Evolutionary conservation across 345 rosid species (phyloP), one percentile per base, ranked within the genome.

Genomic region (Arabidopsis suecica): DNA sequence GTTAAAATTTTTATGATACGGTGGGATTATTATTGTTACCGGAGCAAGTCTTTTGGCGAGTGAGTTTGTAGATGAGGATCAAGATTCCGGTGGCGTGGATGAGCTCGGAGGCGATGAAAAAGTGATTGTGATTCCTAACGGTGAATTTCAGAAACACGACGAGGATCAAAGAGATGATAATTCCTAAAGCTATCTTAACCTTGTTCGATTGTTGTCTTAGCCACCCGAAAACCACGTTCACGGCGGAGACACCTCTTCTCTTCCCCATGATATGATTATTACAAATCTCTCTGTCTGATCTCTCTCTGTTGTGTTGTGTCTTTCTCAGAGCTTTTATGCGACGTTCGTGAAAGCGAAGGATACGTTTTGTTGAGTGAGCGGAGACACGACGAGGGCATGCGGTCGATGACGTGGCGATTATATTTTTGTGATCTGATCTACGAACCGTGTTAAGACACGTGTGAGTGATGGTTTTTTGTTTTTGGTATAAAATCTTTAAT

Each of bases 21-120:
- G 16, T 32, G 12, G 23, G 34, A 22, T 40, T 12, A 2, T 71
- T 48, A 2, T 61, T 53, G 2, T 11, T 81, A 91, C 93, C 97
- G 13, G 97, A 84, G 54, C 93, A 87, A 22, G 84, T 83, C 63
- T 81, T 88, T 75, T 85, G 84, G 56, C 82, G 83, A 16, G 78
- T 78, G 73, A 91, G 97, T 79, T 88, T 91, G 77, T 84, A 87
- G 67, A 83, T 82, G 79, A 91, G 80, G 77, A 84, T 86, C 2
- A 83, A 10, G 77, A 91, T 86, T 53, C 93, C 97, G 54, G 79
- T 81, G 48, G 82, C 85, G 68, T 91, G 97, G 78, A 86, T 72
- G 23, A 86, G 56, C 75, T 91, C 92, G 14, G 97, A 81, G 9
- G 84, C 90, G 59, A 88, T 6, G 25, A 86, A 91, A 65, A 91